Percentiles rank a stretch among this genome's conserved stretches.
These are phyloP conservation scores for Yarrowia sp. DNA, from an alignment of 805 yeast genomes.

Conservation along the genomic window DNA sequence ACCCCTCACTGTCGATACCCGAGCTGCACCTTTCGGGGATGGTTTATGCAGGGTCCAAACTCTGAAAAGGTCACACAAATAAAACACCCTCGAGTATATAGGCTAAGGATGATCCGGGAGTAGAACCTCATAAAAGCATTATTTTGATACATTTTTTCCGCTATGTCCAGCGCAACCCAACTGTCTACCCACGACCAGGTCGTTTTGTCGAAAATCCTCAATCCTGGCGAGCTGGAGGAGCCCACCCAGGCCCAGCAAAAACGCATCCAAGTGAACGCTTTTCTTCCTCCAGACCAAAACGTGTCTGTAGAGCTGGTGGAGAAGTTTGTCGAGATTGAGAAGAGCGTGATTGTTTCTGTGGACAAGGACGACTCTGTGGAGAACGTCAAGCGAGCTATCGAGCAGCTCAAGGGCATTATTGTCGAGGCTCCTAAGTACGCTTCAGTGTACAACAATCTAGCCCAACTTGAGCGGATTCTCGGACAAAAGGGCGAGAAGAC, in stretches of 20 bases:
- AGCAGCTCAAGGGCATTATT: conserved; percentile 43
- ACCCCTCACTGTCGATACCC: conserved; percentile 36
- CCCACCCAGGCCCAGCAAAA: conserved; percentile 11
- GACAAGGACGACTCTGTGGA: conserved; percentile 35
- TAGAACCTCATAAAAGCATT: background rate
- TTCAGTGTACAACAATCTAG: conserved; percentile 50
- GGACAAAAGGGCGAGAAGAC: conserved; percentile 18
- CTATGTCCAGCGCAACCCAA: conserved; percentile 40
- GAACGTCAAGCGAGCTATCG: conserved; percentile 40
- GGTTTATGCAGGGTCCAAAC: conserved; percentile 21
- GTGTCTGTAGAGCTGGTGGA: conserved; percentile 41
- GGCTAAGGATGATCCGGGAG: conserved; percentile 2
- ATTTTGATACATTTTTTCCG: background rate
- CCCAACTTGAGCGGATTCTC: conserved; percentile 44
- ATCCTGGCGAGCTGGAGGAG: conserved; percentile 40
- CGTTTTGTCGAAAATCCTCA: conserved; percentile 40
- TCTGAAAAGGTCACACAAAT: background rate
- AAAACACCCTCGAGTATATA: background rate
- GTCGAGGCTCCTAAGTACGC: conserved; percentile 47
- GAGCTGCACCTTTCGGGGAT: conserved; percentile 10
- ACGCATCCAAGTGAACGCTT: conserved; percentile 42
- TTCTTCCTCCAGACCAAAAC: conserved; percentile 45
- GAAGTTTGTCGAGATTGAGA: conserved; percentile 42
- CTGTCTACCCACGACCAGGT: conserved; percentile 40
- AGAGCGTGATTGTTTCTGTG: conserved; percentile 43